A percentile compares a stretch with the other conserved stretches of the same genome.
These are phyloP conservation scores for Talaromyces atroroseus DNA, from an alignment of 2,329 filamentous ascomycete genomes.

Conservation along the genomic window DNA sequence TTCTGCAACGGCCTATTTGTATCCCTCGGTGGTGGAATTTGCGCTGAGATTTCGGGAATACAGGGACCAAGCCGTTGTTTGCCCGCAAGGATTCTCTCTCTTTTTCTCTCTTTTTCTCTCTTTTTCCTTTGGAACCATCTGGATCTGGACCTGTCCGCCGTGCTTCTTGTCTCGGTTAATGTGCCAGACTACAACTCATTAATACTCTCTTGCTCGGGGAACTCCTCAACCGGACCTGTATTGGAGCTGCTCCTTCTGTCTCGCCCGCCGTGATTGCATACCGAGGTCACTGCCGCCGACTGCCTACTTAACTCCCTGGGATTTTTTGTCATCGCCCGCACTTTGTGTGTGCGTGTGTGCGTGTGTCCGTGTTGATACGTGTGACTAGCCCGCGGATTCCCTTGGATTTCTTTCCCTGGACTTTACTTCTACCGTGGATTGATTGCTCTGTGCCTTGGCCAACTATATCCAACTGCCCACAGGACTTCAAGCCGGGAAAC, in stretches of 20 bases:
- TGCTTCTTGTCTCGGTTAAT: constrained; percentile 15
- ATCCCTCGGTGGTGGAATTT: constrained; percentile 1
- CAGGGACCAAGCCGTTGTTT: background rate
- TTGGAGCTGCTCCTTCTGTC: background rate
- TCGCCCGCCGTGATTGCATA: background rate
- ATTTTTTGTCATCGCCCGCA: background rate
- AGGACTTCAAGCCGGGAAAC: constrained; percentile 4
- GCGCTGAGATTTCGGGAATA: background rate
- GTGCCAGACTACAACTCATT: constrained; percentile 12
- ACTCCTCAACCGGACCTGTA: background rate
- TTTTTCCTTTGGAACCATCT: background rate
- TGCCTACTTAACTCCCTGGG: background rate
- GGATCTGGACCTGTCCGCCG: constrained; percentile 1
- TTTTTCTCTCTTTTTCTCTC: background rate
- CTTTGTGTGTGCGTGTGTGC: background rate
- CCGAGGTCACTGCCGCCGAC: too few species aligned
- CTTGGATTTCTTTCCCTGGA: background rate
- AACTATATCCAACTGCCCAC: constrained; percentile 4
- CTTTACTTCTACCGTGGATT: background rate
- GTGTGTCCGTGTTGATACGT: background rate
- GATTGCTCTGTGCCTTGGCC: background rate
- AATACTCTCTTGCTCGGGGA: background rate
- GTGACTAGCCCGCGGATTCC: constrained; percentile 7
- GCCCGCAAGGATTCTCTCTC: constrained; percentile 6
- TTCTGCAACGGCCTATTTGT: constrained; percentile 2